A percentile compares a stretch with the other conserved stretches of the same genome.
Evolutionary conservation across 2,329 filamentous ascomycete species (phyloP).

Genomic region (Alternaria ethzedia): DNA sequence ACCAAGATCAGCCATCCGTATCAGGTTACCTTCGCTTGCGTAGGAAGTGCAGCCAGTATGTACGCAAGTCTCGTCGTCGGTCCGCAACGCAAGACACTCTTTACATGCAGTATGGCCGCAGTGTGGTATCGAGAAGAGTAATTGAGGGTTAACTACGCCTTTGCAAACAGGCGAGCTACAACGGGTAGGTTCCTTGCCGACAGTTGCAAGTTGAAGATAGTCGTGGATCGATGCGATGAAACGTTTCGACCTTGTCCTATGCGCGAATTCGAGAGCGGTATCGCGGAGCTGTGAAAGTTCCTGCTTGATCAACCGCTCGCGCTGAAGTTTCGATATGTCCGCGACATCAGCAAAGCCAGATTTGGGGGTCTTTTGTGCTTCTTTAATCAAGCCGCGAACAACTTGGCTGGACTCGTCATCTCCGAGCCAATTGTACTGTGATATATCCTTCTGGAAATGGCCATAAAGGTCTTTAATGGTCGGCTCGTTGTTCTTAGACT

Average conservation of each 20-base stretch:
- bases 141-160: too few relatives aligned
- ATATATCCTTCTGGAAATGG: conserved; percentile 27
- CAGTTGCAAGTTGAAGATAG: conserved; percentile 10
- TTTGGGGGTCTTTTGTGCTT: conserved; percentile 13
- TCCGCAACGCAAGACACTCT: conserved; percentile 27
- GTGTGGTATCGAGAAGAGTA: conserved; percentile 9
- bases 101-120: conserved; percentile 40
- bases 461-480: conserved; percentile 20
- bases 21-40: conserved; percentile 23
- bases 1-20: conserved; percentile 27
- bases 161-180: too few relatives aligned
- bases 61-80: conserved; percentile 30
- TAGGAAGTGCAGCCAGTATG: conserved; percentile 24
- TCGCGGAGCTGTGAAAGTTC: conserved; percentile 27
- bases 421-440: conserved; percentile 25
- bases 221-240: conserved; percentile 28
- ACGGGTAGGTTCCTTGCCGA: background rate
- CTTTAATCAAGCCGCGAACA: conserved; percentile 12
- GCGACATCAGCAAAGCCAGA: conserved; percentile 8
- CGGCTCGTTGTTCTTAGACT: background rate
- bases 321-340: conserved; percentile 1
- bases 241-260: conserved; percentile 26
- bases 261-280: conserved; percentile 24
- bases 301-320: conserved; percentile 15
- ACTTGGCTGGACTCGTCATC: conserved; percentile 21